These are phyloP conservation scores for Lasiodiplodia sp. DNA, from an alignment of 2,329 filamentous ascomycete genomes.

Conservation along the genomic window DNA sequence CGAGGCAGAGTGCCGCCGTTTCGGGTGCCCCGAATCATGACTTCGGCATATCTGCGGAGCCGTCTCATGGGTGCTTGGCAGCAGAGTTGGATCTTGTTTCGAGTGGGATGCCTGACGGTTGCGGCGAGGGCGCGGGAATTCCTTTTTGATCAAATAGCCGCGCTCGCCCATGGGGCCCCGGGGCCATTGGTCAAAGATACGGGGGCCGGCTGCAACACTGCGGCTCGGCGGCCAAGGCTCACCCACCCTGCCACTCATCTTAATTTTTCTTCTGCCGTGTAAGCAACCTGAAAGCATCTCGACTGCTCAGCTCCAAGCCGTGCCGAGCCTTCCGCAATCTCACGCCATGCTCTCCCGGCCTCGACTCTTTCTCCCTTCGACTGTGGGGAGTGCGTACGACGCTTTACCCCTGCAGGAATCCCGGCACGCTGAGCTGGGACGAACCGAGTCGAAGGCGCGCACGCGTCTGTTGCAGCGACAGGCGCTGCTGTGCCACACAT, in stretches of 20 bases:
- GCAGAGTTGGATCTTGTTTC: background rate
- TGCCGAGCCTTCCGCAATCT: slow-evolving; percentile 10
- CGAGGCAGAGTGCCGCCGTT: background rate
- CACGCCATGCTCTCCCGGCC: slow-evolving; percentile 8
- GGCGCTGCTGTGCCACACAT: slow-evolving; percentile 3
- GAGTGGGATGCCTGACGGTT: slow-evolving; percentile 20
- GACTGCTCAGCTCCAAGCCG: background rate
- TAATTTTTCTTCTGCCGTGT: slow-evolving; percentile 17
- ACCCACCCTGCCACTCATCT: background rate
- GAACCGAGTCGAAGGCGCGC: background rate
- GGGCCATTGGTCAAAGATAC: slow-evolving; percentile 23
- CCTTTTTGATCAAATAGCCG: background rate
- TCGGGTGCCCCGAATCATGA: background rate
- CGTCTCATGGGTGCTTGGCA: background rate
- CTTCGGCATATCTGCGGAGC: slow-evolving; percentile 10
- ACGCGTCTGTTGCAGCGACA: background rate
- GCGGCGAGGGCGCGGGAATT: slow-evolving; percentile 2
- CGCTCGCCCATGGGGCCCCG: background rate
- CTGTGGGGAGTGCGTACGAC: background rate
- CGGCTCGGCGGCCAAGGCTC: slow-evolving; percentile 17
- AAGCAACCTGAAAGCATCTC: slow-evolving; percentile 18
- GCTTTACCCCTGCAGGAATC: slow-evolving; percentile 1
- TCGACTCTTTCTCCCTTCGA: background rate
- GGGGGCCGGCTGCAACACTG: slow-evolving; percentile 4
- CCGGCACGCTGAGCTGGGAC: background rate